These are phyloP conservation scores for Coemansia sp. DNA, from an alignment of 192 early-diverging fungal genomes.

Conservation along the genomic window DNA sequence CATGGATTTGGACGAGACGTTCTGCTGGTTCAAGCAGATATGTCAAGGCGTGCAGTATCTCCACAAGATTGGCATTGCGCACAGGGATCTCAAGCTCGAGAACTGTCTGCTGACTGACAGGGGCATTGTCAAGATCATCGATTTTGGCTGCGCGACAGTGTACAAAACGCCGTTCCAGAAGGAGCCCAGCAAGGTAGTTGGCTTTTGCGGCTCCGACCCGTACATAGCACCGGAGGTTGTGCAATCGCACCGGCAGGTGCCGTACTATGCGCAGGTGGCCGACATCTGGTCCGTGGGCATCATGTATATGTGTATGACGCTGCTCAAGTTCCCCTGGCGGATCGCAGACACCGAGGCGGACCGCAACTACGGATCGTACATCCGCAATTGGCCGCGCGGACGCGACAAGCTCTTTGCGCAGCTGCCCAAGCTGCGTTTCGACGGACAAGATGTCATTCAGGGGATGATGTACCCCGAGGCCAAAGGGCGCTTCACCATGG, in stretches of 20 bases:
- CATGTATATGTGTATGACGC: conserved; percentile 77
- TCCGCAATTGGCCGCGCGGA: conserved; percentile 55
- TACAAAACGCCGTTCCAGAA: conserved; percentile 83
- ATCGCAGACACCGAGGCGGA: conserved; percentile 59
- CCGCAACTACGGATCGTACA: conserved; percentile 62
- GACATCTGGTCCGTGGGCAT: conserved; percentile 93
- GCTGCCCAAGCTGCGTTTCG: conserved; percentile 59
- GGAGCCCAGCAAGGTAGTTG: conserved; percentile 64
- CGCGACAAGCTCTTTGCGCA: conserved; percentile 58
- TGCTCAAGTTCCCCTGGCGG: conserved; percentile 72
- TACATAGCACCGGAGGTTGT: conserved; percentile 95
- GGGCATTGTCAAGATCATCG: conserved; percentile 89
- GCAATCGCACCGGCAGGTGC: conserved; percentile 56
- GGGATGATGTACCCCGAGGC: conserved; percentile 68
- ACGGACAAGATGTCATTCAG: conserved; percentile 62
- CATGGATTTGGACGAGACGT: conserved; percentile 77
- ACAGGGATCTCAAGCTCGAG: conserved; percentile 90
- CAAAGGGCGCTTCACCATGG: conserved; percentile 62
- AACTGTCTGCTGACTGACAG: conserved; percentile 79
- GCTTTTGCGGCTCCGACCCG: conserved; percentile 88
- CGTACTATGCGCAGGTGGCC: conserved; percentile 78
- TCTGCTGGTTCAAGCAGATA: conserved; percentile 88
- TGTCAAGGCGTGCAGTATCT: conserved; percentile 82
- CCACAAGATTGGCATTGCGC: conserved; percentile 89
- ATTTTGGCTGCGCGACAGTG: conserved; percentile 92